Evolutionary conservation across 305 asterid genomes (phyloP), one percentile per base, ranked within the genome.

Genomic region (Fraxinus albicans): DNA sequence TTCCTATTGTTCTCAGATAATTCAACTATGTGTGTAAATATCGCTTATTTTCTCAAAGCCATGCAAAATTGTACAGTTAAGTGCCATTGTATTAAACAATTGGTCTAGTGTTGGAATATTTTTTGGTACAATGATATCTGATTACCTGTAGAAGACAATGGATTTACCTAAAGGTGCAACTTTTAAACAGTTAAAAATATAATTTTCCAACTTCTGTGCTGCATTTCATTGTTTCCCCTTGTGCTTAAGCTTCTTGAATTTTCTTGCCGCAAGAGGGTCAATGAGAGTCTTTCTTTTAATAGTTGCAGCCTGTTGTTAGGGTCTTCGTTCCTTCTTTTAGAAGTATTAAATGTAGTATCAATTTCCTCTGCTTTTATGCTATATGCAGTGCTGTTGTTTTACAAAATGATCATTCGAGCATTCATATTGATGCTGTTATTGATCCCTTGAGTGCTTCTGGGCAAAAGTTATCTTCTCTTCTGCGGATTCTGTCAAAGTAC

Each of bases 371-470:
- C 29, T 77, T 19, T 79, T 65, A 60, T 73, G 65, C 60, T 76
- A 72, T 88, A 75, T 44, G 81, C 92, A 97, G 99, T 90, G 98
- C 99, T 88, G 98, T 96, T 85, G 83, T 91, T 83, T 79, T 95
- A 80, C 86, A 88, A 83, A 93, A 94, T 81, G 94, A 94, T 85
- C 83, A 85, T 82, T 90, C 99, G 76, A 90, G 94, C 93, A 93
- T 97, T 84, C 99, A 95, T 83, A 93, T 97, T 82, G 99, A 97
- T 92, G 99, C 98, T 21, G 97, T 97, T 74, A 85, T 97, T 84
- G 98, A 97, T 91, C 99, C 99, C 86, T 87, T 97, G 93, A 97
- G 99, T 85, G 84, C 98, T 78, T 91, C 98, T 86, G 99, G 98
- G 84, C 99, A 97, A 90, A 97, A 94, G 90, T 83, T 97, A 74